Base-by-base conservation (phyloP, 2,329 filamentous ascomycete genomes). In the Periconia sp. region DNA sequence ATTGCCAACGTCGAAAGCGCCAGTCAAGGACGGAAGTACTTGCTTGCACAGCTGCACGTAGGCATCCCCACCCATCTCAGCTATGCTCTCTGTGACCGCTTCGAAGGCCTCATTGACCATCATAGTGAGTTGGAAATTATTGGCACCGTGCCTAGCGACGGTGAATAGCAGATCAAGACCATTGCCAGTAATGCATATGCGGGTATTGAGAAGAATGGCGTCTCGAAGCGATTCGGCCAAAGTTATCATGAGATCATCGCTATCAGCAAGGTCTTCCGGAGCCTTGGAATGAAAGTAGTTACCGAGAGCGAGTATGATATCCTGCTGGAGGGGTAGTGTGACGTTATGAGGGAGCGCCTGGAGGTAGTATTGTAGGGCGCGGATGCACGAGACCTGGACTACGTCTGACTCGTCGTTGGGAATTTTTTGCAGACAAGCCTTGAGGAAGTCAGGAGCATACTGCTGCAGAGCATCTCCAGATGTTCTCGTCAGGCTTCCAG, bases 101-200 rank as follows among this genome's bases (percentile, higher is more conserved):
- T 97, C 92, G 62, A 99, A 95, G 0, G 89, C 86, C 70, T 99
- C 94, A 24, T 84, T 87, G 17, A 97, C 87, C 37, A 96, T 77
- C 74, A 92, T 86, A 0, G 87, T 90, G 33, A 96, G 82, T 68
- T 96, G 92, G 74, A 95, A 95, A 72, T 95, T 97, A 48, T 82
- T 84, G 0, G 92, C 89, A 19, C 91, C 91, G 63, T 92, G 85
- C 67, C 90, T 94, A 16, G 91, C 92, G 47, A 97, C 83, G 39
- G 87, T 83, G 73, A 99, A 97, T 7, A 99, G 81, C 11, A 92
- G 76, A 57, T 94, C 87, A 5, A 96, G 76, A 16, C 92, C 89
- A 32, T 87, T 82, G 10, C 87, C 85, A 0, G 85, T 83, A 16
- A 96, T 79, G 16, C 88, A 86, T 39, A 94, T 83, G 12, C 79